Evolutionary conservation across 148 eudicot genomes (phyloP).

Genomic region (Vaccinium macrocarpon): DNA sequence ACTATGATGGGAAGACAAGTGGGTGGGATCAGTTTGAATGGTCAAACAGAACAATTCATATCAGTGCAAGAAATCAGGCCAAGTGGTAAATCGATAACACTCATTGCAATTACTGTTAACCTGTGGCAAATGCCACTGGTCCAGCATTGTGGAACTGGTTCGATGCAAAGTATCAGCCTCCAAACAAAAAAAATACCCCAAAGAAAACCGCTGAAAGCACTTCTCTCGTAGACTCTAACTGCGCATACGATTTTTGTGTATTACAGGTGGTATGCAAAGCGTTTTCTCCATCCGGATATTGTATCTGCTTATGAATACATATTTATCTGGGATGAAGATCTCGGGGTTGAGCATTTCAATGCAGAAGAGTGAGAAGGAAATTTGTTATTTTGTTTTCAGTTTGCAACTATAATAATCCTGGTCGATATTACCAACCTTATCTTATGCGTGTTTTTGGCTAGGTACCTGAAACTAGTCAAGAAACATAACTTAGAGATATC

Average conservation of each 20-base stretch:
- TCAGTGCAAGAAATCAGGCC: constrained; percentile 22
- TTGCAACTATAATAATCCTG: neutral
- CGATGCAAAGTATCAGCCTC: no score
- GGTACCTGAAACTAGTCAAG: constrained; percentile 28
- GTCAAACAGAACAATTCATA: constrained; percentile 28
- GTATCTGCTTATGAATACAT: neutral
- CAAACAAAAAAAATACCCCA: no score
- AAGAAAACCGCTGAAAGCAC: neutral
- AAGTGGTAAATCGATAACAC: no score
- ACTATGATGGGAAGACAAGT: constrained; percentile 31
- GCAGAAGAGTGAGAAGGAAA: neutral
- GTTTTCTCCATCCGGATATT: constrained; percentile 10
- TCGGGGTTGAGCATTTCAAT: neutral
- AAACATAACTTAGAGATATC: constrained; percentile 27
- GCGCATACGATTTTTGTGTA: neutral
- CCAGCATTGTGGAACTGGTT: no score
- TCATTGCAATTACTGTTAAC: no score
- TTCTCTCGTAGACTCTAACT: neutral
- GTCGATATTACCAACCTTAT: neutral
- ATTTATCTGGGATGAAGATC: constrained; percentile 3
- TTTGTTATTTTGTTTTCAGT: neutral
- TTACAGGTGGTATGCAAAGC: constrained; percentile 33
- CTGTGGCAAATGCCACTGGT: no score
- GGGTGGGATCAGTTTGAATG: constrained; percentile 38
- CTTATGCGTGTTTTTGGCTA: neutral